Base-by-base conservation (phyloP, 1,139 yeast species). In the Saccharomyces hybrid region DNA sequence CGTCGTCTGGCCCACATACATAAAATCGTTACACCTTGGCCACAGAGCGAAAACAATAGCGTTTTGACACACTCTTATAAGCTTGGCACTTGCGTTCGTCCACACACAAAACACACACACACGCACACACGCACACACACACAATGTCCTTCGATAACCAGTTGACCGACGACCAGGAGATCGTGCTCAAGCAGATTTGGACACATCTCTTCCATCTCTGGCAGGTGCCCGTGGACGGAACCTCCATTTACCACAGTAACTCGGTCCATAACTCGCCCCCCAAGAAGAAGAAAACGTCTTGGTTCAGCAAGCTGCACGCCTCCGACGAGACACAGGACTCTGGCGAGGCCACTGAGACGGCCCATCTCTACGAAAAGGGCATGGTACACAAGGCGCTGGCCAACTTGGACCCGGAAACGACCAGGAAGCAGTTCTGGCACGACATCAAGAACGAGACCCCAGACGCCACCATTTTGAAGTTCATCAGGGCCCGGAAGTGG, bases 401-500 rank as follows among this genome's bases (percentile, higher is more conserved):
- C 55, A 75, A 72, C 38, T 60, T 75, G 50, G 73, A 78, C 47
- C 75, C 81, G 0, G 76, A 75, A 11, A 73, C 75, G 29, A 67
- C 80, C 14, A 73, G 76, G 53, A 70, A 66, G 4, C 54, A 52
- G 16, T 61, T 60, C 53, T 81, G 86, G 80, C 67, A 72, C 34
- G 77, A 82, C 73, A 66, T 82, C 58, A 80, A 87, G 66, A 76
- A 78, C 49, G 96, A 88, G 64, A 74, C 81, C 38, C 88, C 91
- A 1, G 97, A 89, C 68, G 82, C 84, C 56, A 68, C 83, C 55
- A 56, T 86, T 44, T 73, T 87, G 57, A 76, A 95, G 61, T 87
- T 83, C 65, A 68, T 84, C 29, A 75, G 89, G 56, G 95, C 95
- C 14, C 78, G 93, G 66, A 86, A 86, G 67, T 84, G 87, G 83